Percentiles rank a stretch among this genome's conserved stretches.
Conservation (phyloP, 768 basidiomycete genomes). For the Lanmaoa rubissima region DNA sequence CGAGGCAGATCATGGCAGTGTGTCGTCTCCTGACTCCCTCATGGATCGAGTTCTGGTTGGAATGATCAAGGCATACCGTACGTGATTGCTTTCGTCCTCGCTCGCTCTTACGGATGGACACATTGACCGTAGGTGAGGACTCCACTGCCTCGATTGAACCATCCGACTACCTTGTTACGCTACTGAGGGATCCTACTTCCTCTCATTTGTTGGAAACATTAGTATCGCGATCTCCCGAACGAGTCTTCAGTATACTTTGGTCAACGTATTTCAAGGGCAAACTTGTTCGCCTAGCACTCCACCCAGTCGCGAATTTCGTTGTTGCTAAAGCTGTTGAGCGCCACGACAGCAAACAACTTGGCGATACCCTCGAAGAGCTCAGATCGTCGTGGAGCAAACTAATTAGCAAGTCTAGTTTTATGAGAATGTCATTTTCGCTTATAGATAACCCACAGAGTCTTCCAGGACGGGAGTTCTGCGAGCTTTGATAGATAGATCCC, state of each 20-base stretch:
- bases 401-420: conserved; percentile 54
- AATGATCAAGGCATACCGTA: conserved; percentile 63
- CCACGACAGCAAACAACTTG: conserved; percentile 53
- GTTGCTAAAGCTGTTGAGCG: conserved; percentile 75
- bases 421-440: neutral
- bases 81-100: conserved; percentile 25
- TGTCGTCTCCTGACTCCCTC: conserved; percentile 63
- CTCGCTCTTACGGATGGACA: neutral
- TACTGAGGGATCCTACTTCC: conserved; percentile 83
- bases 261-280: conserved; percentile 72
- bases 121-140: conserved; percentile 37
- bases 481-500: conserved; percentile 69
- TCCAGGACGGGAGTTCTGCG: conserved; percentile 77
- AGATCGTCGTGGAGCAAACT: conserved; percentile 55
- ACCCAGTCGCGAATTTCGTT: conserved; percentile 95
- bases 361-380: conserved; percentile 58
- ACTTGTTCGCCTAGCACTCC: conserved; percentile 67
- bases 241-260: conserved; percentile 72
- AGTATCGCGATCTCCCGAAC: conserved; percentile 56
- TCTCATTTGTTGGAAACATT: conserved; percentile 89
- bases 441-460: conserved; percentile 43
- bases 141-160: conserved; percentile 41
- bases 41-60: conserved; percentile 82
- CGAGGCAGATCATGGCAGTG: conserved; percentile 65
- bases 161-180: conserved; percentile 77